These are phyloP conservation scores for Stemphylium vesicarium DNA, from an alignment of 2,329 filamentous ascomycete genomes.

Conservation along the genomic window DNA sequence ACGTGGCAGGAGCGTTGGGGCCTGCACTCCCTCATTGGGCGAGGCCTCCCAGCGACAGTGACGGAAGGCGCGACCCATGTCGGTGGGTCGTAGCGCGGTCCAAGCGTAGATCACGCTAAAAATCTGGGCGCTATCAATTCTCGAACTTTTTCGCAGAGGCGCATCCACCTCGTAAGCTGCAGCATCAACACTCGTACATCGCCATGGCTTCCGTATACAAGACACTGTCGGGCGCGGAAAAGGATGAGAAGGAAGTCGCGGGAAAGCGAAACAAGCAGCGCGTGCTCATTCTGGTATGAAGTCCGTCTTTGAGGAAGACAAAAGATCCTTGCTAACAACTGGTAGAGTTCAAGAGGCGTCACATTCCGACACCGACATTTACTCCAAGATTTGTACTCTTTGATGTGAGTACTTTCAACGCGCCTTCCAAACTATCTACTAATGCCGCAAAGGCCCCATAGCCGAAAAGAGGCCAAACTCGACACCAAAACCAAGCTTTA, in stretches of 20 bases:
- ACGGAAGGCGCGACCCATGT: conserved; percentile 33
- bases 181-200: conserved; percentile 18
- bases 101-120: conserved; percentile 26
- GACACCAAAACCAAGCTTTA: conserved; percentile 89
- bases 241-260: conserved; percentile 44
- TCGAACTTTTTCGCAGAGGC: conserved; percentile 30
- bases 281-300: conserved; percentile 74
- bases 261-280: conserved; percentile 59
- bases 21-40: conserved; percentile 25
- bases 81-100: conserved; percentile 13
- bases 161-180: conserved; percentile 17
- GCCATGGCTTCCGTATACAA: conserved; percentile 65
- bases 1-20: conserved; percentile 18
- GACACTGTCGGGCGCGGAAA: conserved; percentile 54
- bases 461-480: conserved; percentile 93
- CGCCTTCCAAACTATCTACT: conserved; percentile 4
- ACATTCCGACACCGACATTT: conserved; percentile 95
- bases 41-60: conserved; percentile 21
- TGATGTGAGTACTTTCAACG: conserved; percentile 62
- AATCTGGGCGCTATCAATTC: conserved; percentile 34
- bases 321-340: conserved; percentile 23
- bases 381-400: conserved; percentile 82
- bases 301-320: conserved; percentile 1
- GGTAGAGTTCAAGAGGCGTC: conserved; percentile 80
- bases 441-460: conserved; percentile 66